phyloP scores from a whole-genome alignment of 148 eudicot genomes.

The Fagopyrum tataricum region DNA sequence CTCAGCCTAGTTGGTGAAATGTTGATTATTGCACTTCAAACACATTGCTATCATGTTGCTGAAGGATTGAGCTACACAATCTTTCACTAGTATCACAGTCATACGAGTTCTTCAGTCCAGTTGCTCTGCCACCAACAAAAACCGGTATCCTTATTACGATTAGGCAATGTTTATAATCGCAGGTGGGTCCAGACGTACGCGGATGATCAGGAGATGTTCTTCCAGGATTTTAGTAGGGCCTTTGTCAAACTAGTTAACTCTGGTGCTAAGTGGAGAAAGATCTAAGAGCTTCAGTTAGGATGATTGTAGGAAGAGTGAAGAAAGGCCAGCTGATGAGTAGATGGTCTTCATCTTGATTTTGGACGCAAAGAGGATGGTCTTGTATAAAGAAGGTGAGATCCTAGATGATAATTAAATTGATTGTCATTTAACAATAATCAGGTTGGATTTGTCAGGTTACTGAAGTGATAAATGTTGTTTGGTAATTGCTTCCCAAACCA shows the following conservation, averaged over 20 bases:
- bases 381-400: background rate
- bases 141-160: background rate
- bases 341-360: background rate
- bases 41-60: background rate
- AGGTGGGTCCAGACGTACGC: conserved; percentile 91
- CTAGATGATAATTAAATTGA: background rate
- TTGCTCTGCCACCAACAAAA: no score
- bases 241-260: conserved; percentile 79
- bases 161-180: conserved; percentile 6
- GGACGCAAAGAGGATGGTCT: background rate
- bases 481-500: no score
- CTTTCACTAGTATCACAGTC: background rate
- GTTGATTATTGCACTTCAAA: background rate
- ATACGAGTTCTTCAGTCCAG: no score
- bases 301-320: background rate
- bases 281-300: background rate
- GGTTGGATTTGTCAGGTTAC: background rate
- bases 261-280: conserved; percentile 69
- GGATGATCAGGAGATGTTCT: conserved; percentile 53
- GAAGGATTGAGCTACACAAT: background rate
- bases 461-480: background rate
- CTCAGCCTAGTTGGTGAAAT: background rate
- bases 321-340: background rate
- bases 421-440: background rate
- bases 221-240: conserved; percentile 77